A percentile compares a stretch with the other conserved stretches of the same genome.
Conservation (phyloP, 306 rosid species). For the Cyamopsis tetragonoloba region DNA sequence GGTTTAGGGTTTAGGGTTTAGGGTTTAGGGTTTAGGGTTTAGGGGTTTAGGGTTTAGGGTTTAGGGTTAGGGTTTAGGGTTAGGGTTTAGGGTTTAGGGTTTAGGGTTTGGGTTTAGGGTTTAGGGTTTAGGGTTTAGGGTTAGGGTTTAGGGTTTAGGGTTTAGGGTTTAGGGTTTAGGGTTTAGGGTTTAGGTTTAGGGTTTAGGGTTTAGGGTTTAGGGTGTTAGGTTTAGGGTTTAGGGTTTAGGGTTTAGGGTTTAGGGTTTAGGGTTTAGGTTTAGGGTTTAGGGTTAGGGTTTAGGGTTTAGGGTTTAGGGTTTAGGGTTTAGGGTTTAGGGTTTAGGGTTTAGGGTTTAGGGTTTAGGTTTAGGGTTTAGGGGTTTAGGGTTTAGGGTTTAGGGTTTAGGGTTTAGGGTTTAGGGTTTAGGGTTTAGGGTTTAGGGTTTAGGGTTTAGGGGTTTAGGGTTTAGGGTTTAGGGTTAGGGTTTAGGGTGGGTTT, state of each 20-base stretch:
- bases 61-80: not conserved
- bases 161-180: slow-evolving; percentile 12
- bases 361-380: slow-evolving; percentile 6
- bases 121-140: slow-evolving; percentile 10
- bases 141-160: slow-evolving; percentile 7
- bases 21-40: not conserved
- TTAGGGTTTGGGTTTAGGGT: not conserved
- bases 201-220: slow-evolving; percentile 15
- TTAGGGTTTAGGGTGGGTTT: too few species aligned
- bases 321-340: slow-evolving; percentile 15
- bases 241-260: slow-evolving; percentile 16
- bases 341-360: slow-evolving; percentile 3
- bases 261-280: slow-evolving; percentile 16
- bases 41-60: slow-evolving; percentile 16
- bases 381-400: slow-evolving; percentile 24
- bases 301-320: slow-evolving; percentile 14
- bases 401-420: slow-evolving; percentile 26
- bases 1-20: not conserved
- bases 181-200: not conserved
- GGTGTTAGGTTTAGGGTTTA: slow-evolving; percentile 1
- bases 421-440: slow-evolving; percentile 14
- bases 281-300: slow-evolving; percentile 14
- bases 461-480: too few species aligned
- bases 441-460: too few species aligned
- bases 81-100: slow-evolving; percentile 1